Base-by-base conservation (phyloP, 106 monocot species). In the Ottelia alismoides region DNA sequence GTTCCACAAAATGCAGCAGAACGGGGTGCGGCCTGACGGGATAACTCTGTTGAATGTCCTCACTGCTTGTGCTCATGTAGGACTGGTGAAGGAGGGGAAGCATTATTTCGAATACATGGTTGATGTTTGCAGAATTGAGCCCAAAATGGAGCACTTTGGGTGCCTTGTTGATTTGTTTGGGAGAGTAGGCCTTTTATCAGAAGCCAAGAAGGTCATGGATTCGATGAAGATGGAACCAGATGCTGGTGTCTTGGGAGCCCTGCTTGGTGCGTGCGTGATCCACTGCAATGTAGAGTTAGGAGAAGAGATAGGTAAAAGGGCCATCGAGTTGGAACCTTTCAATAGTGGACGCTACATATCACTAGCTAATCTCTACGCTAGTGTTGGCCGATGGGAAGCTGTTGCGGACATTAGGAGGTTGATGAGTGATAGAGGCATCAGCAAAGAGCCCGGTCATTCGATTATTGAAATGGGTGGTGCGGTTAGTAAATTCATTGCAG, bases 141-240 rank as follows among this genome's bases (percentile, higher is more conserved):
- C 81, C 18, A 76, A 78, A 58, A 70, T 74, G 65, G 84, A 78
- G 63, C 96, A 96, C 46, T 88, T 52, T 27, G 84, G 85, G 10
- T 85, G 84, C 65, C 61, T 96, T 53, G 89, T 85, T n/a, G 85
- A 89, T 65, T 47, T 96, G 54, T 52, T 79, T 0, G 84, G 96
- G 2, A 70, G 88, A 63, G 81, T 79, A 2, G 88, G 85, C 27
- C 18, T 73, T 31, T 30, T 96, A 17, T 65, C 60, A n/a, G 82
- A 89, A 65, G 89, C 88, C 11, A 70, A 78, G 55, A 57, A 65
- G 47, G 58, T 89, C 0, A 64, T 96, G 6, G 57, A 78, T 24
- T 50, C 73, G 30, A 84, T 89, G 96, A 81, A 81, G 3, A 74
- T 84, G 72, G 66, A 73, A 11, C 65, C 94, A 0, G 78, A 88